Evolutionary conservation across 768 basidiomycete genomes (phyloP).

Genomic region (Steccherinum ochraceum): DNA sequence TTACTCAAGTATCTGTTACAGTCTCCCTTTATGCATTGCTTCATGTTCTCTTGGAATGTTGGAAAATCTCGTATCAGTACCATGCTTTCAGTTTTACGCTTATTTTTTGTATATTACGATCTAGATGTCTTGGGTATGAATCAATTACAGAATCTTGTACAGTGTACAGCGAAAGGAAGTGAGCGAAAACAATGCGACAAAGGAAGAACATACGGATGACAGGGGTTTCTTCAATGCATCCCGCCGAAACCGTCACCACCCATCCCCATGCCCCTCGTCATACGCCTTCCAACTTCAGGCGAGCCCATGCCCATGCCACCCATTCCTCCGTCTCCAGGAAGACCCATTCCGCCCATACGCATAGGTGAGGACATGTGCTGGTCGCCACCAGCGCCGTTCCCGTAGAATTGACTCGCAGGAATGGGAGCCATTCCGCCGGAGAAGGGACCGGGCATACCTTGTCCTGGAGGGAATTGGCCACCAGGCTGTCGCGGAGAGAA

Average conservation of each 20-base stretch:
- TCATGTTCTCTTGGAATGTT: too few species aligned
- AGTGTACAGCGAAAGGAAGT: too few species aligned
- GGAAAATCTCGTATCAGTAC: too few species aligned
- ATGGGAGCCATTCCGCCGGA: slow-evolving; percentile 22
- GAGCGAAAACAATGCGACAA: too few species aligned
- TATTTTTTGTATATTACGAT: background rate
- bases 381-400: slow-evolving; percentile 16
- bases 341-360: slow-evolving; percentile 27
- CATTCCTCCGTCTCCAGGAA: slow-evolving; percentile 12
- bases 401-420: slow-evolving; percentile 38
- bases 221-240: slow-evolving; percentile 10
- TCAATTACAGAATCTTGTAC: too few species aligned
- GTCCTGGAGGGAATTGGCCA: slow-evolving; percentile 18
- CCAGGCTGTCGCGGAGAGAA: slow-evolving; percentile 17
- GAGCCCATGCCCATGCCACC: slow-evolving; percentile 15
- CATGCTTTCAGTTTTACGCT: background rate
- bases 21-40: background rate
- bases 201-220: background rate
- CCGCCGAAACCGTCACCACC: slow-evolving; percentile 21
- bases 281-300: slow-evolving; percentile 17
- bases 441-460: slow-evolving; percentile 21
- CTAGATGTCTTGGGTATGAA: too few species aligned
- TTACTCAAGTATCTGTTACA: too few species aligned
- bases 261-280: slow-evolving; percentile 18
- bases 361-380: slow-evolving; percentile 18